Evolutionary conservation across 805 yeast genomes (phyloP).

Genomic region (Cyberlindnera mycetangii): DNA sequence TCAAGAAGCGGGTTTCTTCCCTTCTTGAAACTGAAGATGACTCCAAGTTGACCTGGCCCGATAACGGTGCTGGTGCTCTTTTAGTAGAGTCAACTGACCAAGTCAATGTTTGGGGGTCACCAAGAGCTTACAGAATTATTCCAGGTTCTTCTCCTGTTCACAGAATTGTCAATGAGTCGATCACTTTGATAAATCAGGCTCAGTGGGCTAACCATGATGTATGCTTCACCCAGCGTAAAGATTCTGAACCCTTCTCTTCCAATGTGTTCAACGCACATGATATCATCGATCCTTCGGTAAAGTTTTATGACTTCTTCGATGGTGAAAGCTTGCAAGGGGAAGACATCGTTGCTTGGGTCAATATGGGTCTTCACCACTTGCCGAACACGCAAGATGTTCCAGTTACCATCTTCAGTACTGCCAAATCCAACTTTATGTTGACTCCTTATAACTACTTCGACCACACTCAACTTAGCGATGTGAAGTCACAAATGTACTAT

Average conservation of each 20-base stretch:
- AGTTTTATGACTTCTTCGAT: slow-evolving; percentile 26
- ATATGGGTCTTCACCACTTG: slow-evolving; percentile 29
- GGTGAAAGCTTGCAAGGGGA: slow-evolving; percentile 28
- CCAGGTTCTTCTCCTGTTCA: slow-evolving; percentile 24
- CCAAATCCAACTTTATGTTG: slow-evolving; percentile 23
- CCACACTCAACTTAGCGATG: slow-evolving; percentile 24
- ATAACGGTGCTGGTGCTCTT: slow-evolving; percentile 25
- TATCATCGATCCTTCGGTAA: slow-evolving; percentile 24
- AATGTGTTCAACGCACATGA: slow-evolving; percentile 25
- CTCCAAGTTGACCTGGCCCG: slow-evolving; percentile 21
- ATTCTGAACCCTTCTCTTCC: slow-evolving; percentile 27
- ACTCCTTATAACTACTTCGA: slow-evolving; percentile 32
- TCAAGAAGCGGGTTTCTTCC: slow-evolving; percentile 16
- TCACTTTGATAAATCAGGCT: slow-evolving; percentile 21
- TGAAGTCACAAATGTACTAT: slow-evolving; percentile 25
- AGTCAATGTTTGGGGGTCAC: slow-evolving; percentile 28
- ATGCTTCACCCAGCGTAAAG: slow-evolving; percentile 26
- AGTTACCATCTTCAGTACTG: slow-evolving; percentile 29
- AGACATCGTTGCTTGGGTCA: slow-evolving; percentile 31
- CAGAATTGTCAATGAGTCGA: slow-evolving; percentile 20
- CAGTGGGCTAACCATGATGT: slow-evolving; percentile 27
- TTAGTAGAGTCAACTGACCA: slow-evolving; percentile 27
- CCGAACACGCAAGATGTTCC: slow-evolving; percentile 32
- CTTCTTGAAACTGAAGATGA: slow-evolving; percentile 23
- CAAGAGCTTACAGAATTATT: slow-evolving; percentile 29